Evolutionary conservation across 352 stramenopile genomes (phyloP).

Genomic region (Pythium diclinum): DNA sequence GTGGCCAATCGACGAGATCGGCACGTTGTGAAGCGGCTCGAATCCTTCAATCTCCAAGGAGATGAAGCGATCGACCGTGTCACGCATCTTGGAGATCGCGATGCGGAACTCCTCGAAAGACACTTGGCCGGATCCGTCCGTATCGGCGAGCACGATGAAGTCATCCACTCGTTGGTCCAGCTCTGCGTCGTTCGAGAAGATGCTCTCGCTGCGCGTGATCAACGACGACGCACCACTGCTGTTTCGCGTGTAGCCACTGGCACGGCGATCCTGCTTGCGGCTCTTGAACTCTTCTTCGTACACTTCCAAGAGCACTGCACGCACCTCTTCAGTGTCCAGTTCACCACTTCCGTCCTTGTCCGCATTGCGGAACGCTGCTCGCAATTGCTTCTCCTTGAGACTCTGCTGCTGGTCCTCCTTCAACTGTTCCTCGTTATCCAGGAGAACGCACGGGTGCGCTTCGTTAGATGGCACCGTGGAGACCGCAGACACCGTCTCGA

Average conservation of each 20-base stretch:
- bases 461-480: conserved; percentile 45
- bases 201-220: conserved; percentile 41
- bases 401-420: conserved; percentile 71
- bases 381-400: conserved; percentile 85
- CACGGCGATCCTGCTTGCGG: conserved; percentile 20
- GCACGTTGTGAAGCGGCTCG: conserved; percentile 57
- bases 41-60: conserved; percentile 78
- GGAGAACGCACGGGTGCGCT: conserved; percentile 56
- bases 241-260: conserved; percentile 7
- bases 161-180: conserved; percentile 62
- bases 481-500: conserved; percentile 58
- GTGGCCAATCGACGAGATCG: conserved; percentile 64
- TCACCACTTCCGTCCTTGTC: conserved; percentile 76
- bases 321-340: conserved; percentile 75
- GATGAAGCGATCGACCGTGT: conserved; percentile 66
- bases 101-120: conserved; percentile 88
- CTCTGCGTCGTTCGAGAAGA: conserved; percentile 54
- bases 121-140: conserved; percentile 69
- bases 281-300: conserved; percentile 69
- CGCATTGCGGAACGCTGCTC: conserved; percentile 70
- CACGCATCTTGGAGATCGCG: conserved; percentile 73
- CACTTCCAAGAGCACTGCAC: conserved; percentile 63
- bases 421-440: conserved; percentile 65
- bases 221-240: conserved; percentile 16
- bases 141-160: conserved; percentile 77